A percentile compares a stretch with the other conserved stretches of the same genome.
Evolutionary conservation across 495 filamentous ascomycete species (phyloP).

Genomic region (Xanthoparmelia taractica): DNA sequence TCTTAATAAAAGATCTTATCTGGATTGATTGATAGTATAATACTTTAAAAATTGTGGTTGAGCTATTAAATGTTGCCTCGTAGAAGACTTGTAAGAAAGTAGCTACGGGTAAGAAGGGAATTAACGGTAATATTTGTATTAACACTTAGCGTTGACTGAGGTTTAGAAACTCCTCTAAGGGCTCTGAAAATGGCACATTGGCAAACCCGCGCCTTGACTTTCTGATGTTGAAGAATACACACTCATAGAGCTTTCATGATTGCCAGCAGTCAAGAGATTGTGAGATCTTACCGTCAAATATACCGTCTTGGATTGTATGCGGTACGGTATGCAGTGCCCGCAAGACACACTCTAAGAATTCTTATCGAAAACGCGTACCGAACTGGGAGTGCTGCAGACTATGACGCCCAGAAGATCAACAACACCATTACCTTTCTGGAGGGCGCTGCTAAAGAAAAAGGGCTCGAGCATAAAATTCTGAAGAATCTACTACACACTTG

Average conservation of each 20-base stretch:
- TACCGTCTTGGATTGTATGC: constrained; percentile 67
- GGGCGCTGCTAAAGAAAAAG: constrained; percentile 54
- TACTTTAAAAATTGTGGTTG: no score
- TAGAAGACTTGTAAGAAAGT: no score
- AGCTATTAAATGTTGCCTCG: no score
- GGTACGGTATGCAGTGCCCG: constrained; percentile 71
- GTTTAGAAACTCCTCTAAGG: no score
- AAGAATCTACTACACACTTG: constrained; percentile 61
- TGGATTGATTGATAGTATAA: no score
- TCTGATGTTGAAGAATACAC: not conserved
- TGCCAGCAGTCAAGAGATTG: constrained; percentile 31
- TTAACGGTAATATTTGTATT: no score
- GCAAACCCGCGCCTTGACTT: not conserved
- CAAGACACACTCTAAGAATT: constrained; percentile 57
- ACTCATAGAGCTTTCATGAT: constrained; percentile 2
- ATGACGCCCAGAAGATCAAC: constrained; percentile 51
- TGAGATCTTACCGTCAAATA: constrained; percentile 73
- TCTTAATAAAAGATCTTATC: no score
- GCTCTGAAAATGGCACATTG: no score
- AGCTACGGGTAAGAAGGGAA: no score
- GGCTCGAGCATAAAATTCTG: constrained; percentile 73
- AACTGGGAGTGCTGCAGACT: constrained; percentile 41
- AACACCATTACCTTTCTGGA: constrained; percentile 75
- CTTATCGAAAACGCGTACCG: constrained; percentile 68
- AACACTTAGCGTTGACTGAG: no score